Evolutionary conservation across 2,329 filamentous ascomycete species (phyloP).

Genomic region (Thielaviopsis populi): DNA sequence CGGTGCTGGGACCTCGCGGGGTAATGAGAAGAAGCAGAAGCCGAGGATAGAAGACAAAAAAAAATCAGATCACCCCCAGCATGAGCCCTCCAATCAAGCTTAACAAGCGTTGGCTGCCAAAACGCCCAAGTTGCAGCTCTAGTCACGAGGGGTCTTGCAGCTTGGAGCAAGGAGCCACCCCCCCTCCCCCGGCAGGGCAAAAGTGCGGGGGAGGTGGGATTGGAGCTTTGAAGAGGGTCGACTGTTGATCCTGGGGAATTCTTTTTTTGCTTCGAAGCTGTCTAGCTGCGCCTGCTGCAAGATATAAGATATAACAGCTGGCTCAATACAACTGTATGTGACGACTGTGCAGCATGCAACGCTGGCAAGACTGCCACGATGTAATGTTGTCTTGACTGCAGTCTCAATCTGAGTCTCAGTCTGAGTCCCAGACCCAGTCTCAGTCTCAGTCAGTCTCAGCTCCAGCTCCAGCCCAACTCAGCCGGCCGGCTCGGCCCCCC

Average conservation of each 20-base stretch:
- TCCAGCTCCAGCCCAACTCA: neutral
- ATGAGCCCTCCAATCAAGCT: neutral
- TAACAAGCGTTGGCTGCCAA: conserved; percentile 2
- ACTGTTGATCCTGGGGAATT: neutral
- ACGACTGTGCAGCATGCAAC: neutral
- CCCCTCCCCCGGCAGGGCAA: neutral
- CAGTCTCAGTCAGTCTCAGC: neutral
- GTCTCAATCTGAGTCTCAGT: neutral
- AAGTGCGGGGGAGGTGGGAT: conserved; percentile 4
- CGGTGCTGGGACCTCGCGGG: no score
- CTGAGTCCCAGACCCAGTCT: neutral
- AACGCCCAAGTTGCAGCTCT: neutral
- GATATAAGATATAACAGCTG: neutral
- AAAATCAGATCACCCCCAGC: conserved; percentile 2
- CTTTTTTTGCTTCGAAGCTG: neutral
- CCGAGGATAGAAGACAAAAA: neutral
- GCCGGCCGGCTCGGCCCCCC: neutral
- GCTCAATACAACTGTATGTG: neutral
- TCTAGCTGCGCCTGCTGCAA: neutral
- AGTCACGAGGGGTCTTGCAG: neutral
- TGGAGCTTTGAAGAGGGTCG: neutral
- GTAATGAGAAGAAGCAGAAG: no score
- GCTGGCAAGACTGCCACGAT: neutral
- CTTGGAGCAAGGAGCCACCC: conserved; percentile 1
- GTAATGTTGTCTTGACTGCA: neutral